These are phyloP conservation scores for Pythium dissotocum DNA, from an alignment of 352 stramenopile species.

Conservation along the genomic window DNA sequence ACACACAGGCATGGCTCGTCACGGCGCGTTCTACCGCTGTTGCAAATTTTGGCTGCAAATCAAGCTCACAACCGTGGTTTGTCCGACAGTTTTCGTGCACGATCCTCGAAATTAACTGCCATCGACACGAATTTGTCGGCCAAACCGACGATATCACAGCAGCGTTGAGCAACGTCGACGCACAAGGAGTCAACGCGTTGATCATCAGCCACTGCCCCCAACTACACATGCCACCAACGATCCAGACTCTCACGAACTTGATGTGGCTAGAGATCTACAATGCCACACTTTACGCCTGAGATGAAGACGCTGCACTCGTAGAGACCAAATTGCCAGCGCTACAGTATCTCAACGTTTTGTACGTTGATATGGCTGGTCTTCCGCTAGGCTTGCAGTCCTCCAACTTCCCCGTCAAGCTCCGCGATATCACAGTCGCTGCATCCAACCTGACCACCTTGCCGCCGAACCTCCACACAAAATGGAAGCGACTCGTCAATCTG, in stretches of 20 bases:
- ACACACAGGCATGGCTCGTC: constrained; percentile 8
- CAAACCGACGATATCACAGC: constrained; percentile 7
- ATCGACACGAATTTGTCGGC: constrained; percentile 17
- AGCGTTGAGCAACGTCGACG: constrained; percentile 5
- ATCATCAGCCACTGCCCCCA: constrained; percentile 23
- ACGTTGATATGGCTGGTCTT: constrained; percentile 7
- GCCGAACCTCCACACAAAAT: constrained; percentile 19
- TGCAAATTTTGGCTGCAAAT: constrained; percentile 22
- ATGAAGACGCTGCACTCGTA: constrained; percentile 3
- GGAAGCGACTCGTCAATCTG: constrained; percentile 19
- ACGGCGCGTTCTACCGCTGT: neutral
- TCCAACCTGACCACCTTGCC: constrained; percentile 25
- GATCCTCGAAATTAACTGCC: constrained; percentile 32
- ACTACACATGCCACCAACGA: constrained; percentile 16
- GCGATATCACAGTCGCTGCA: constrained; percentile 16
- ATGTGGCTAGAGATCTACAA: constrained; percentile 28
- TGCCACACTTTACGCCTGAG: constrained; percentile 16
- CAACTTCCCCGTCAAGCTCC: constrained; percentile 12
- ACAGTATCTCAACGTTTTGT: constrained; percentile 16
- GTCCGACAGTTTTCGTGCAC: constrained; percentile 24
- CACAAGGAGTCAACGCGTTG: constrained; percentile 3
- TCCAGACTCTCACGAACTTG: constrained; percentile 17
- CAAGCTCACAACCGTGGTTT: constrained; percentile 26
- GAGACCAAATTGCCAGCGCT: constrained; percentile 7
- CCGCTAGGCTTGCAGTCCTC: constrained; percentile 10